Conservation (phyloP, 306 rosid species). For the Begonia fuchsioides region DNA sequence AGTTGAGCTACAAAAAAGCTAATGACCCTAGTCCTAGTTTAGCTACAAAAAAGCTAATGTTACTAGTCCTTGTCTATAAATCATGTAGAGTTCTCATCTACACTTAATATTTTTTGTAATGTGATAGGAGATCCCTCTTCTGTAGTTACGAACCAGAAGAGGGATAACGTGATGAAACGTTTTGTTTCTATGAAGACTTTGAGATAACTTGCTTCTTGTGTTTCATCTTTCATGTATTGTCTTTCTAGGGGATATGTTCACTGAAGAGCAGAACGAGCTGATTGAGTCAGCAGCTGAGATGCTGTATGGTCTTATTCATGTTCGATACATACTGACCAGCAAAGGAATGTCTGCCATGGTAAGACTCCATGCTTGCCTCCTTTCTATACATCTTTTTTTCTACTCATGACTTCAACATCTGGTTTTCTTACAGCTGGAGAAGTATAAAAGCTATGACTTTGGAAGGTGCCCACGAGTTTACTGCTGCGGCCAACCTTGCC, state of each 20-base stretch:
- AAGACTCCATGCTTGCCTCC: constrained; percentile 5
- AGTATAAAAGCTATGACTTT: constrained; percentile 85
- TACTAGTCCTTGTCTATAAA: background rate
- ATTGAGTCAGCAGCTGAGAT: constrained; percentile 97
- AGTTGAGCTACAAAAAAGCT: no score
- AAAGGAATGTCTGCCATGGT: constrained; percentile 97
- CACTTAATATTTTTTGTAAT: background rate
- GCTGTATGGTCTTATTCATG: constrained; percentile 97
- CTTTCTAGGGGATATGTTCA: constrained; percentile 73
- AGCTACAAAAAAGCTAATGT: no score
- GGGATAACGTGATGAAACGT: background rate
- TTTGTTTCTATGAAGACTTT: no score
- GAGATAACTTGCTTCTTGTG: no score
- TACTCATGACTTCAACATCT: background rate
- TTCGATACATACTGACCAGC: constrained; percentile 80
- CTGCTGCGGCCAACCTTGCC: constrained; percentile 97
- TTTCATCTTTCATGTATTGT: background rate
- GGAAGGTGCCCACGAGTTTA: constrained; percentile 98
- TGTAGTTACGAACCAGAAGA: background rate
- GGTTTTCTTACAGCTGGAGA: constrained; percentile 52
- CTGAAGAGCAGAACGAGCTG: constrained; percentile 93
- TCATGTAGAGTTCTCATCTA: background rate
- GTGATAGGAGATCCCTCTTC: no score
- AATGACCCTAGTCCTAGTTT: no score
- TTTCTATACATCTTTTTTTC: background rate